Evolutionary conservation across 345 rosid species (phyloP), one percentile per base, ranked within the genome.

Genomic region (Eucalyptus erythrocorys): DNA sequence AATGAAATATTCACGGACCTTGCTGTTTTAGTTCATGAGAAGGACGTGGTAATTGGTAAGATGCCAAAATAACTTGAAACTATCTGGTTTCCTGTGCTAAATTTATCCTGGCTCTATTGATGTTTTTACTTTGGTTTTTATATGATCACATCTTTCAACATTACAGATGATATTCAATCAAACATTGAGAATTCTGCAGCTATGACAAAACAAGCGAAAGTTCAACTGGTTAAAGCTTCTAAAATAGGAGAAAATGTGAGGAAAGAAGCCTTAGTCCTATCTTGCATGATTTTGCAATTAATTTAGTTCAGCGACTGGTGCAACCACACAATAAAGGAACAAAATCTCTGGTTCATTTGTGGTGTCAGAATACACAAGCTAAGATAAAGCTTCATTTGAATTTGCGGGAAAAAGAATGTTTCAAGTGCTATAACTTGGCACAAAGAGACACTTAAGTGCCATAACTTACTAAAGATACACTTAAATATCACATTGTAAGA

Each of bases 1-100:
- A 95, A 92, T 89, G 97, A 95, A 79, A 95, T 95, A 88, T 95
- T 95, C 90, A 93, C 91, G 91, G 97, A 95, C 90, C 95, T 94
- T 85, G 96, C 96, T 87, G 96, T 95, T 89, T 92, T 95, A 48
- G 96, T 94, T 89, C 95, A 93, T 48, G 97, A 95, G 66, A 96
- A 95, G 92, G 95, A 95, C 68, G 93, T 93, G 49, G 91, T 94
- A 34, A 93, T 94, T 85, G 96, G 97, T 95, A 90, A 92, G 95
- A 88, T 80, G 71, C 86, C 53, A 30, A 61, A 59, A 57, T 76
- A 87, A 45, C 51, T 30, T 32, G 50, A 81, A 81, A 17, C 76
- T 85, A 48, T 76, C 53, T 40, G 47, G 16, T 87, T 5, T 86
- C 55, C 88, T 37, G 55, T 48, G 85, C 51, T 49, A 42, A 89